Evolutionary conservation across 192 early-diverging fungal species (phyloP), one percentile per base, ranked within the genome.

Genomic region (Lobulomyces angularis): DNA sequence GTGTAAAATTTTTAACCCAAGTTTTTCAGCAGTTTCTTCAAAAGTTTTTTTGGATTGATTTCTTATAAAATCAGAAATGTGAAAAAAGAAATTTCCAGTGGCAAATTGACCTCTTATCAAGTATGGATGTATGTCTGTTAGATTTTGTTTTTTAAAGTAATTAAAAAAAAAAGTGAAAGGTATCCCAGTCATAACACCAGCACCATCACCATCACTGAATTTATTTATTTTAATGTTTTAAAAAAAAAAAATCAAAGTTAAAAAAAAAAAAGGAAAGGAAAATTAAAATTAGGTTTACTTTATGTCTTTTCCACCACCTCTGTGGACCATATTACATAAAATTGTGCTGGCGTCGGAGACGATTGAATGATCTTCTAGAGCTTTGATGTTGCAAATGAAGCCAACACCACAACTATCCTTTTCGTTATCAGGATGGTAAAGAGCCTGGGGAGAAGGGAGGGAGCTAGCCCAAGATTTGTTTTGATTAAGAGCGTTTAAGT

Each of bases 291-390:
- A n/a, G n/a, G n/a, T n/a, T n/a, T n/a, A n/a, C n/a, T n/a, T n/a
- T n/a, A n/a, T n/a, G 30, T 90, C 87, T 41, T 87, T 86, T 4
- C 80, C 78, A 9, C 90, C 94, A 51, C 94, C 94, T 47, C 94
- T 80, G 65, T 97, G 94, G 42, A 88, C 91, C 94, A 97, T 97
- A 69, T 97, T 95, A 75, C 91, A 94, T 25, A 97, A 80, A 51
- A 97, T 77, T 55, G 67, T 65, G 46, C 79, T 71, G 8, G 90
- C 90, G 66, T 97, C 84, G 44, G 70, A 80, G 31, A 97, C 78
- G 46, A 95, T 83, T 49, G 77, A 72, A 75, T 97, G 88, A n/a
- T 80, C 73, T 18, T 61, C 50, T 14, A 51, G 50, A 48, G 90
- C 93, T 56, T 88, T 85, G 64, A 97, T 90, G 64, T 88, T 80